Evolutionary conservation across 371 early-diverging fungal genomes (phyloP).

Genomic region (Mortierella sp.): DNA sequence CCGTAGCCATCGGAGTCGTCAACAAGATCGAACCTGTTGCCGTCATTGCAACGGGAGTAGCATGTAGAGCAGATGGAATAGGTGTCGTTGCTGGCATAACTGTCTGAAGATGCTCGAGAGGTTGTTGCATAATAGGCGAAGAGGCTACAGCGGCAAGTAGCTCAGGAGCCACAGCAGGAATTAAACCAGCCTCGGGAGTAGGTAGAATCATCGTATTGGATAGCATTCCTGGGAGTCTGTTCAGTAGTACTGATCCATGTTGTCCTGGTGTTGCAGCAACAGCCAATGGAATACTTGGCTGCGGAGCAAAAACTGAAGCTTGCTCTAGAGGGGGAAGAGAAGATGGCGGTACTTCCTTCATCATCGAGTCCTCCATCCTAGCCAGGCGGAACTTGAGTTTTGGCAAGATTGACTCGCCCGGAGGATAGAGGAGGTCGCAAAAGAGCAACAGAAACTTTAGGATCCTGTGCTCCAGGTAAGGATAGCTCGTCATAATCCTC

Average conservation of each 20-base stretch:
- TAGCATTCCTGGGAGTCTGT: neutral
- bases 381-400: slow-evolving; percentile 61
- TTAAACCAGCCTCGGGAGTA: slow-evolving; percentile 8
- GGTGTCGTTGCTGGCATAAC: slow-evolving; percentile 11
- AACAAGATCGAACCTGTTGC: neutral
- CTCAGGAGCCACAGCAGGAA: slow-evolving; percentile 32
- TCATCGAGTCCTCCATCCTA: slow-evolving; percentile 20
- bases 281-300: neutral
- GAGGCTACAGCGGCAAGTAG: slow-evolving; percentile 30
- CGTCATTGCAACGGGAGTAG: slow-evolving; percentile 3
- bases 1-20: no score
- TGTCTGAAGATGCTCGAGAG: slow-evolving; percentile 26
- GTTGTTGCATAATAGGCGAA: slow-evolving; percentile 35
- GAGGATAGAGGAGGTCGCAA: slow-evolving; percentile 69
- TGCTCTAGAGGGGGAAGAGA: slow-evolving; percentile 16
- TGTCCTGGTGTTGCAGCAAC: neutral
- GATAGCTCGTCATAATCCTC: slow-evolving; percentile 39
- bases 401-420: slow-evolving; percentile 61
- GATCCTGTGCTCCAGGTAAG: slow-evolving; percentile 62
- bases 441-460: slow-evolving; percentile 67
- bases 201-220: neutral
- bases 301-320: slow-evolving; percentile 12
- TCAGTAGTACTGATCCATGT: neutral
- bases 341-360: slow-evolving; percentile 9
- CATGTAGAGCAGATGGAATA: neutral